Base-by-base conservation (phyloP, 768 basidiomycete species). In the Cystobasidium onofrii region DNA sequence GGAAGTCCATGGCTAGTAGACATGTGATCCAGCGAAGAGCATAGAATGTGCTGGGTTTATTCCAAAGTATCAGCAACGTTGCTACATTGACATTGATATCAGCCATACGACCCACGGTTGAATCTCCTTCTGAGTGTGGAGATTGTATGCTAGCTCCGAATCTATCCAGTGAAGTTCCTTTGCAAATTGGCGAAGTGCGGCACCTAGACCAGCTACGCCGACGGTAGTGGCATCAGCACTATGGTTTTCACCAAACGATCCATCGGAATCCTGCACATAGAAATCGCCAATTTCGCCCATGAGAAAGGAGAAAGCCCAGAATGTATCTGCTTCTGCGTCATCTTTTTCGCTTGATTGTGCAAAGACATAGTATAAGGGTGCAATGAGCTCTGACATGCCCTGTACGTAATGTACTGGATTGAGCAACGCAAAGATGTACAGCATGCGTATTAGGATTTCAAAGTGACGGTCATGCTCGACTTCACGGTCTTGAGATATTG, bases 331-430 rank as follows among this genome's bases (percentile, higher is more conserved):
- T 60, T 71, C 69, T 55, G 69, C 69, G 29, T 71, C 12, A 12
- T 61, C 23, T 23, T 52, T 33, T 31, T 71, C 33, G 36, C 31
- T 46, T 15, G 69, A 71, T 36, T 55, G 54, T 13, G 69, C 25
- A 44, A 71, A 71, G 55, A 71, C 69, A 34, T 71, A 71, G 33
- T 71, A 71, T 57, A 71, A 54, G 17, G 69, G 69, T 17, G 69
- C 69, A 44, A 71, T 44, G 33, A 71, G 69, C 54, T 71, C 69
- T 15, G 69, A 71, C 69, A 71, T 71, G 50, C 69, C 69, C 36
- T 71, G 69, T 20, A 71, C 69, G 41, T 71, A 71, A 29, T 71
- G 69, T 17, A 71, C 69, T 23, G 69, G 69, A 54, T 71, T 71
- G 54, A 71, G 69, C 4, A 60, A 20, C 20, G 69, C 69, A 39